Evolutionary conservation across 306 rosid species (phyloP).

Genomic region (Lathyrus oleraceus): DNA sequence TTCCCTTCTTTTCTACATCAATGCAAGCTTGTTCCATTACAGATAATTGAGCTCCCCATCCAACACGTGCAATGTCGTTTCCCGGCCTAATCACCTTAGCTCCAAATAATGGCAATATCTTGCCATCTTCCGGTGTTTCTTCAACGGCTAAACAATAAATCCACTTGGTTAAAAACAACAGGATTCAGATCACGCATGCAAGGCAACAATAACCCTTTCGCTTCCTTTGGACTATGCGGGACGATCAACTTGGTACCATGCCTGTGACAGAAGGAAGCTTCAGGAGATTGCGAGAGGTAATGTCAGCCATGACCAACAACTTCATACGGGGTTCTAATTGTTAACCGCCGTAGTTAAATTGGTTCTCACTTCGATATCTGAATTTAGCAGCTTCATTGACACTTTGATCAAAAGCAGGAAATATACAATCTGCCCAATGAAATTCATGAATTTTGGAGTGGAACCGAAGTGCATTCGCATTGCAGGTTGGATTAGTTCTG

Average conservation of each 20-base stretch:
- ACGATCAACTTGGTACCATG: slow-evolving; percentile 97
- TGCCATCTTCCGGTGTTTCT: slow-evolving; percentile 90
- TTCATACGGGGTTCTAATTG: slow-evolving; percentile 91
- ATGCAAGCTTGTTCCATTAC: slow-evolving; percentile 90
- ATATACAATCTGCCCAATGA: slow-evolving; percentile 97
- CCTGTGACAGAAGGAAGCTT: slow-evolving; percentile 96
- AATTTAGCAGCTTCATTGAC: slow-evolving; percentile 99
- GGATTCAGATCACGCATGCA: slow-evolving; percentile 96
- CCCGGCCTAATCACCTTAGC: slow-evolving; percentile 91
- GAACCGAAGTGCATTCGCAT: no score
- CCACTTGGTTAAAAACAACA: slow-evolving; percentile 92
- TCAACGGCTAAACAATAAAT: slow-evolving; percentile 94
- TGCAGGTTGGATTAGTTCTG: no score
- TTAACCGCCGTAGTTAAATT: slow-evolving; percentile 97
- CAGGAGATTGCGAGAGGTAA: slow-evolving; percentile 98
- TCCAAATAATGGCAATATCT: slow-evolving; percentile 81
- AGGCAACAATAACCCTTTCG: slow-evolving; percentile 86
- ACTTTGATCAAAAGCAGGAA: slow-evolving; percentile 98
- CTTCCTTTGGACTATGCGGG: slow-evolving; percentile 92
- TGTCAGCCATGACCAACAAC: slow-evolving; percentile 99
- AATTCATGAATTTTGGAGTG: no score
- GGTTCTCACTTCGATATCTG: slow-evolving; percentile 95
- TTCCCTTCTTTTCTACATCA: slow-evolving; percentile 89
- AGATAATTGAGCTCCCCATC: slow-evolving; percentile 98
- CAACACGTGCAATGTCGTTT: slow-evolving; percentile 84